Conservation (phyloP, 306 rosid genomes). For the Prunus mongolica region DNA sequence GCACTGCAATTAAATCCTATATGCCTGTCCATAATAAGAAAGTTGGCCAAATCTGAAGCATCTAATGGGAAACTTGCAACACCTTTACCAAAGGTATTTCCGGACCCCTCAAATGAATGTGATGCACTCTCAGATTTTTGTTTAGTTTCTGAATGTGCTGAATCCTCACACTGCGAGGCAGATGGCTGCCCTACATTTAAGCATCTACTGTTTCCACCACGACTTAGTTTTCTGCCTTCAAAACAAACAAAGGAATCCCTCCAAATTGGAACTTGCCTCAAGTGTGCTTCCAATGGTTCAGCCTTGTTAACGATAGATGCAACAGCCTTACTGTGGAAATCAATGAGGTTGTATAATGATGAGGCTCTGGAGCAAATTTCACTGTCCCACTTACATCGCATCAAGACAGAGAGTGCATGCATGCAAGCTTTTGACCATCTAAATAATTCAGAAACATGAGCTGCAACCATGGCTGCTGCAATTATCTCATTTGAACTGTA, state of each 20-base stretch:
- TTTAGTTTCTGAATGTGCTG: conserved; percentile 37
- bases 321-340: conserved; percentile 87
- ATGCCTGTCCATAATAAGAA: conserved; percentile 88
- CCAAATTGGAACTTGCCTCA: conserved; percentile 55
- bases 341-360: conserved; percentile 85
- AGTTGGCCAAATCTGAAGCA: conserved; percentile 95
- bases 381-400: conserved; percentile 88
- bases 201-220: conserved; percentile 40
- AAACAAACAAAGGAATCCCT: conserved; percentile 43
- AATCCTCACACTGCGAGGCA: conserved; percentile 26
- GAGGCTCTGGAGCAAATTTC: conserved; percentile 87
- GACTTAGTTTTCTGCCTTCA: conserved; percentile 48
- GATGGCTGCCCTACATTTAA: conserved; percentile 52
- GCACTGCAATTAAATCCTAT: conserved; percentile 80
- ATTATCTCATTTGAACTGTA: conserved; percentile 96
- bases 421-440: conserved; percentile 95
- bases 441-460: conserved; percentile 91
- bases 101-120: conserved; percentile 48
- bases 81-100: conserved; percentile 54
- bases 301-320: conserved; percentile 89
- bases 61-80: conserved; percentile 61
- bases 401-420: conserved; percentile 86
- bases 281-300: conserved; percentile 83
- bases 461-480: conserved; percentile 99
- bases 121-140: conserved; percentile 34